Conservation (phyloP, 1,284 basidiomycete species). For the Trichosporon coremiiforme region DNA sequence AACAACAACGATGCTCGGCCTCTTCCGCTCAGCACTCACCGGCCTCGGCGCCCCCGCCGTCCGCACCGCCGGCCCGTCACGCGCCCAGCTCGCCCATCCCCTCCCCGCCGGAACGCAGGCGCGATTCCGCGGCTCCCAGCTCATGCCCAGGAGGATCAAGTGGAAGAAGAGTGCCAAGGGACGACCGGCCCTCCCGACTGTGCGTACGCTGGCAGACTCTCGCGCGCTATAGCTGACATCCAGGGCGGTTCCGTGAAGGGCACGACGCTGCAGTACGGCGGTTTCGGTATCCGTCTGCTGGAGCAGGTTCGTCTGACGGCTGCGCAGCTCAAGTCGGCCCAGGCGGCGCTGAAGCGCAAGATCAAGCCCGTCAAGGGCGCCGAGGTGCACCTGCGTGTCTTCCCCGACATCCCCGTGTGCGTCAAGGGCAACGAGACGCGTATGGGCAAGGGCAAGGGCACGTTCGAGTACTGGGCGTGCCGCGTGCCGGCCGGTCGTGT, state of each 20-base stretch:
- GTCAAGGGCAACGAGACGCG: slow-evolving; percentile 99
- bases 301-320: slow-evolving; percentile 83
- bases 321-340: slow-evolving; percentile 83
- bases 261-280: slow-evolving; percentile 84
- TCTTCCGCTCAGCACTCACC: slow-evolving; percentile 27
- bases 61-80: slow-evolving; percentile 27
- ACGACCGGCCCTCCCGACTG: slow-evolving; percentile 62
- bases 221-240: slow-evolving; percentile 13
- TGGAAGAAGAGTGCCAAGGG: slow-evolving; percentile 87
- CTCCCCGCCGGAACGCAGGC: slow-evolving; percentile 41
- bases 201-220: slow-evolving; percentile 24
- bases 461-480: slow-evolving; percentile 96
- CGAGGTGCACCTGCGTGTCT: slow-evolving; percentile 85
- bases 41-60: slow-evolving; percentile 20
- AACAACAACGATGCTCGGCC: slow-evolving; percentile 35
- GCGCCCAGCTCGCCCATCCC: slow-evolving; percentile 16
- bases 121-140: slow-evolving; percentile 62
- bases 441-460: slow-evolving; percentile 99
- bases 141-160: slow-evolving; percentile 79
- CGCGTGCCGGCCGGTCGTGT: slow-evolving; percentile 91
- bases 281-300: slow-evolving; percentile 85
- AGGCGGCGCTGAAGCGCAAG: slow-evolving; percentile 87
- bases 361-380: slow-evolving; percentile 88
- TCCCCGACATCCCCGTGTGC: slow-evolving; percentile 96
- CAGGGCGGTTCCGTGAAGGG: slow-evolving; percentile 88